A percentile compares a stretch with the other conserved stretches of the same genome.
Conservation (phyloP, 106 monocot genomes). For the Dendrobium chrysotoxum region DNA sequence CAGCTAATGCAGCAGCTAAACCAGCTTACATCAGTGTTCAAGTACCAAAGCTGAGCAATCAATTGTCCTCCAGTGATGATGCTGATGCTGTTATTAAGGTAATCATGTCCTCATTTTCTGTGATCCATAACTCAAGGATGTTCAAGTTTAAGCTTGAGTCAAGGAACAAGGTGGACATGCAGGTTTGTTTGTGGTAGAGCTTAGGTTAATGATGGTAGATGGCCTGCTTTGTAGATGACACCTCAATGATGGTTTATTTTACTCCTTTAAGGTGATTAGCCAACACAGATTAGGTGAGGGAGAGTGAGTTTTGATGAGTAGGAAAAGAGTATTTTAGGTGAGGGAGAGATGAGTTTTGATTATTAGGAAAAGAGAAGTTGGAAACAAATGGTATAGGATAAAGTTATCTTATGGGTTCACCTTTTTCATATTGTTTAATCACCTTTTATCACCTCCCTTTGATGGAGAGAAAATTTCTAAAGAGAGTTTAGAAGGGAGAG, state of each 20-base stretch:
- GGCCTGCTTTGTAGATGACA: not conserved
- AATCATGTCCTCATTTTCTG: conserved; percentile 3
- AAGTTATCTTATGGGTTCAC: not conserved
- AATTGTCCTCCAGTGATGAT: conserved; percentile 38
- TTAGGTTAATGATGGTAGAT: not conserved
- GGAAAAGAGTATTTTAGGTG: not conserved
- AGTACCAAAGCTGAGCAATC: conserved; percentile 35
- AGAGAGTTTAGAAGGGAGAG: not conserved
- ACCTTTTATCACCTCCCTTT: not conserved
- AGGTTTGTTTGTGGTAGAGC: not conserved
- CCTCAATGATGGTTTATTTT: not conserved
- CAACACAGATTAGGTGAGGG: not conserved
- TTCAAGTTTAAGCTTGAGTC: not conserved
- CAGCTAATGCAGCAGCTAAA: conserved; percentile 29
- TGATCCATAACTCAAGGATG: not conserved
- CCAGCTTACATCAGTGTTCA: conserved; percentile 81
- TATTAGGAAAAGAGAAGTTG: not conserved
- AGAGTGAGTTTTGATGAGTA: not conserved
- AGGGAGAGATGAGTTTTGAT: not conserved
- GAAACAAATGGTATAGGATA: not conserved
- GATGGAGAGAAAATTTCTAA: not conserved
- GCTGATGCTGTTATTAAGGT: conserved; percentile 49
- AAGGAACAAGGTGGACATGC: not conserved
- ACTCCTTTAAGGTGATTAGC: not conserved
- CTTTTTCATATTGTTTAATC: not conserved